A percentile compares a stretch with the other conserved stretches of the same genome.
These are phyloP conservation scores for Thermothielavioides terrestris DNA, from an alignment of 495 filamentous ascomycete genomes.

Conservation along the genomic window DNA sequence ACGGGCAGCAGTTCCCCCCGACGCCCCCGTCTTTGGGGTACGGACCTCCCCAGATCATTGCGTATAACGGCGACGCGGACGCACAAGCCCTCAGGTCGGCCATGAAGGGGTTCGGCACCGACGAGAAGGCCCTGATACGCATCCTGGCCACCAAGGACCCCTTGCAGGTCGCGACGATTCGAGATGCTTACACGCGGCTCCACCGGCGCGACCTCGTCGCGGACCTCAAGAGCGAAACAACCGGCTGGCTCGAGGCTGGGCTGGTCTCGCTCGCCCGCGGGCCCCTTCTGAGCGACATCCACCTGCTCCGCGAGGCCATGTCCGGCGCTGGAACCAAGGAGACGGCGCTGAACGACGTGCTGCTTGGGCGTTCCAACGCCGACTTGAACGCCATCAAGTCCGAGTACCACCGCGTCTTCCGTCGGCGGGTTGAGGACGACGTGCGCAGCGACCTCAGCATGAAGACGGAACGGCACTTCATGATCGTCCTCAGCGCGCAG, in stretches of 20 bases:
- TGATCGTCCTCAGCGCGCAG: slow-evolving; percentile 60
- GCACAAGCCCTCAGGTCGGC: slow-evolving; percentile 64
- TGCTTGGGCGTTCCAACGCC: slow-evolving; percentile 74
- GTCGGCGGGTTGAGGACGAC: slow-evolving; percentile 51
- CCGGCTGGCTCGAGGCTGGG: slow-evolving; percentile 59
- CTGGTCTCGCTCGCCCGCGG: slow-evolving; percentile 68
- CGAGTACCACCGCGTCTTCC: slow-evolving; percentile 59
- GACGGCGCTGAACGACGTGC: slow-evolving; percentile 70
- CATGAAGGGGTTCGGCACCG: slow-evolving; percentile 88
- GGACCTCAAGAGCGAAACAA: slow-evolving; percentile 68
- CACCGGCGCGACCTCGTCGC: slow-evolving; percentile 58
- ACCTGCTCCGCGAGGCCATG: slow-evolving; percentile 57
- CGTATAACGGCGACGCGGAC: slow-evolving; percentile 54
- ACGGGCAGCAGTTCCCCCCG: slow-evolving; percentile 33
- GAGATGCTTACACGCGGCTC: slow-evolving; percentile 52
- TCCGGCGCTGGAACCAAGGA: slow-evolving; percentile 80
- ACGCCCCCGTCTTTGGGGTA: slow-evolving; percentile 55
- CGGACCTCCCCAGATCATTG: slow-evolving; percentile 50
- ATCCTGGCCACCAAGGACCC: slow-evolving; percentile 61
- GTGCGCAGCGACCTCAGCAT: slow-evolving; percentile 71
- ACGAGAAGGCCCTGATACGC: slow-evolving; percentile 64
- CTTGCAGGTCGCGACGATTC: slow-evolving; percentile 60
- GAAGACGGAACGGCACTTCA: slow-evolving; percentile 76
- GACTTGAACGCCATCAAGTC: slow-evolving; percentile 75
- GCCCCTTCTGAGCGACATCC: slow-evolving; percentile 62